Evolutionary conservation across 352 stramenopile genomes (phyloP), one percentile per base, ranked within the genome.

Genomic region (Phytophthora parvispora): DNA sequence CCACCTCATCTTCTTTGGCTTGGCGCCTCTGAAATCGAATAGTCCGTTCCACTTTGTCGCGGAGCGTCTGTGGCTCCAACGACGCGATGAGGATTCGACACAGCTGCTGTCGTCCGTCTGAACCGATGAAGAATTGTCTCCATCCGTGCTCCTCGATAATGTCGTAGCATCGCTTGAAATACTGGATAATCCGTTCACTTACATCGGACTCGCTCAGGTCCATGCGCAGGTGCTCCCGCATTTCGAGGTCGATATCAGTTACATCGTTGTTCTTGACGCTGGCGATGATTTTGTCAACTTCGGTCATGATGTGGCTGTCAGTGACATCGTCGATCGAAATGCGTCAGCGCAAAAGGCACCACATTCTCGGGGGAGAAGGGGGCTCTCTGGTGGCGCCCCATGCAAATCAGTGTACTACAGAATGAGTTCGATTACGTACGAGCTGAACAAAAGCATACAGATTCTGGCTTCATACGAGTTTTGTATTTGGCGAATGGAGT

Each of bases 21-120:
- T 48, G 45, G 42, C 55, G 55, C 42, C n/a, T 18, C 20, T 63
- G 55, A 13, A 63, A 54, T 20, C 55, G 42, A n/a, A 16, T 15
- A 2, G 28, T 8, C 28, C 10, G 18, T 8, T 56, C 9, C 8
- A 50, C 28, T 28, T 64, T 31, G 4, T 64, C 57, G 1, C 15
- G 6, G 13, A 64, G 31, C 12, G 43, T 10, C n/a, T 64, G 34
- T 7, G 57, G 43, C 31, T 56, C 29, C 6, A 56, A 47, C 24
- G 20, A 56, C 8, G 31, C 32, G 22, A 64, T 56, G 22, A 49
- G 43, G 15, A 56, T 56, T 6, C 15, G 7, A 31, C 45, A 64
- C 2, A 29, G 15, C 16, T 64, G 31, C 20, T 48, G 27, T 7
- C 22, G 48, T 10, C 56, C 57, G 22, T 64, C 43, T 1, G 13